Percentiles rank a stretch among this genome's conserved stretches.
These are phyloP conservation scores for Diaporthe helianthi DNA, from an alignment of 2,329 filamentous ascomycete species.

Conservation along the genomic window DNA sequence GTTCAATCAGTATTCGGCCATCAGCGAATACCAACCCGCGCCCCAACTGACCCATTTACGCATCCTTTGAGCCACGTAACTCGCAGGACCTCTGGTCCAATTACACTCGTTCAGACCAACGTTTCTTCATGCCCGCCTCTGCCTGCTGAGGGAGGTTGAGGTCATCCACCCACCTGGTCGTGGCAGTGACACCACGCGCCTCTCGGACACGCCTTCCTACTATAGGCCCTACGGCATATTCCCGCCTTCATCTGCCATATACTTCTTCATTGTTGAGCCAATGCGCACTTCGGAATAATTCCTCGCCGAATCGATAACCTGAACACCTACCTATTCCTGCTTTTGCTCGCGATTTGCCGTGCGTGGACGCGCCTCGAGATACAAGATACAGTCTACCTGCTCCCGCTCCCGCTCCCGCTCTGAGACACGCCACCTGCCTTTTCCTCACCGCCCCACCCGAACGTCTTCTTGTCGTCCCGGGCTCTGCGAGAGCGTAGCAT, in stretches of 20 bases:
- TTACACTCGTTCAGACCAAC: conserved; percentile 56
- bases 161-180: background rate
- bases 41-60: background rate
- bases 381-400: background rate
- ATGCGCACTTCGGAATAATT: conserved; percentile 19
- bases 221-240: background rate
- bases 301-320: background rate
- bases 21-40: background rate
- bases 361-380: background rate
- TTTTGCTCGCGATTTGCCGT: background rate
- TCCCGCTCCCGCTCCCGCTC: background rate
- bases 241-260: background rate
- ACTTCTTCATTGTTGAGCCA: background rate
- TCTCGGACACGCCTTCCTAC: conserved; percentile 13
- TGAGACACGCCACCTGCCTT: conserved; percentile 20
- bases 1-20: background rate
- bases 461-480: background rate
- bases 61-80: background rate
- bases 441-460: background rate
- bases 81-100: conserved; percentile 57
- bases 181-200: background rate
- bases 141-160: background rate
- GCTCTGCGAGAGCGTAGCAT: background rate
- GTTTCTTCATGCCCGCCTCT: background rate
- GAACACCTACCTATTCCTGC: background rate